phyloP scores from a whole-genome alignment of 192 early-diverging fungal species.

The Gamsiella multidivaricata region DNA sequence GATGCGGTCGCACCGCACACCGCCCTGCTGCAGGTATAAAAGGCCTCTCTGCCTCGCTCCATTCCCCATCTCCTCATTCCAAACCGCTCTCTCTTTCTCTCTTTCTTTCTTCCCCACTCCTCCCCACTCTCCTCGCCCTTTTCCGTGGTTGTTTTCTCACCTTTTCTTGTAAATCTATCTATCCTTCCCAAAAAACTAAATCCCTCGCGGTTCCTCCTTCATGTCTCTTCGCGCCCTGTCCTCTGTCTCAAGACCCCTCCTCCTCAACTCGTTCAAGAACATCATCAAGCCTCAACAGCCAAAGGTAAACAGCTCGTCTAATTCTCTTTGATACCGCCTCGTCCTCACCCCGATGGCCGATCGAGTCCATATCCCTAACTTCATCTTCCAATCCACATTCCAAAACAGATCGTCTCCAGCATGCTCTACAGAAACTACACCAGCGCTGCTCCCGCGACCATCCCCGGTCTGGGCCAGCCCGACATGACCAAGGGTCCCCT shows the following conservation, averaged over 20 bases:
- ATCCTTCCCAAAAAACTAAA: too few species aligned
- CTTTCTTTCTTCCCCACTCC: constrained; percentile 6
- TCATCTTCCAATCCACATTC: neutral
- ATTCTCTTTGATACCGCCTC: neutral
- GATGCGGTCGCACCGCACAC: too few species aligned
- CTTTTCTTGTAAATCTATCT: constrained; percentile 2
- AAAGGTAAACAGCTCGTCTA: constrained; percentile 20
- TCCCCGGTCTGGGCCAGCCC: constrained; percentile 36
- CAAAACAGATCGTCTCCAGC: constrained; percentile 34
- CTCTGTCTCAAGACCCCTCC: constrained; percentile 52
- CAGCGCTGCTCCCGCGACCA: constrained; percentile 14
- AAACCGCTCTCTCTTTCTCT: neutral
- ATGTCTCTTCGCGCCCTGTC: constrained; percentile 55
- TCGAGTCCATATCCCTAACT: neutral
- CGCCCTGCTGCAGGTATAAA: too few species aligned
- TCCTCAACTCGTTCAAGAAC: constrained; percentile 51
- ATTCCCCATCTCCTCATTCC: neutral
- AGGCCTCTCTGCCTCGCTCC: neutral
- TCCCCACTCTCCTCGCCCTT: neutral
- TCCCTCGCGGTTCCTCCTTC: constrained; percentile 23
- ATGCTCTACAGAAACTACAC: constrained; percentile 61
- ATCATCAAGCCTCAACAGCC: constrained; percentile 52
- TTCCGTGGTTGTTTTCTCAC: neutral
- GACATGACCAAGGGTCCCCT: constrained; percentile 69
- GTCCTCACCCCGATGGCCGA: too few species aligned